Evolutionary conservation across 257 asterid genomes (phyloP).

Genomic region (Gentiana straminea): DNA sequence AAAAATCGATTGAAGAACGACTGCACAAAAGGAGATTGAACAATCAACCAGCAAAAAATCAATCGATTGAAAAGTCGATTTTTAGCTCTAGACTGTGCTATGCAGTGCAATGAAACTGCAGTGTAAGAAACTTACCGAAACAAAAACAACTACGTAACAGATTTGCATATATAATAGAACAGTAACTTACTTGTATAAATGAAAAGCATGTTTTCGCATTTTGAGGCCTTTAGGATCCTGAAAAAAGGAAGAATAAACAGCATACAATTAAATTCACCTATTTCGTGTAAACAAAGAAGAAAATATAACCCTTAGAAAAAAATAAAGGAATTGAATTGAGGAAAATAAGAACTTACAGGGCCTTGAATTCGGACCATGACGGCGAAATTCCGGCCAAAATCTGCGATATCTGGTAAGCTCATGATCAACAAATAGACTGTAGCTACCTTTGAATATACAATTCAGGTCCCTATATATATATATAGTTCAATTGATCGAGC

Average conservation of each 20-base stretch:
- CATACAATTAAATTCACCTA: neutral
- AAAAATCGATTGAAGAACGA: too few species aligned
- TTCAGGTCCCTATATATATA: too few species aligned
- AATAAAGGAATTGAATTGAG: neutral
- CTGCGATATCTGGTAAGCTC: slow-evolving; percentile 80
- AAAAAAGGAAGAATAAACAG: neutral
- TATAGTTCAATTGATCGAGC: too few species aligned
- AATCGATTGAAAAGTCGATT: too few species aligned
- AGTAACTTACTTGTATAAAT: slow-evolving; percentile 63
- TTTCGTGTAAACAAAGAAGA: slow-evolving; percentile 1
- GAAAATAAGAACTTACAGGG: slow-evolving; percentile 48
- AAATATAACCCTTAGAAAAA: slow-evolving; percentile 6
- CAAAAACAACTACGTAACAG: neutral
- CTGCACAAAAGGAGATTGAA: too few species aligned
- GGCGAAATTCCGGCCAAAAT: slow-evolving; percentile 68
- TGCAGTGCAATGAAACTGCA: too few species aligned
- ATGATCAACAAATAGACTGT: slow-evolving; percentile 16
- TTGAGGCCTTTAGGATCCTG: slow-evolving; percentile 97
- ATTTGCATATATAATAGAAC: too few species aligned
- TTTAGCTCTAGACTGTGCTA: too few species aligned
- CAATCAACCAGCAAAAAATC: too few species aligned
- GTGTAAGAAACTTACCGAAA: neutral
- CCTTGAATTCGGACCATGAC: slow-evolving; percentile 98
- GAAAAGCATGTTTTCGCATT: slow-evolving; percentile 94
- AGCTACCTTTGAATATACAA: neutral